Evolutionary conservation across 495 filamentous ascomycete genomes (phyloP).

Genomic region (Tuber umbilicatum): DNA sequence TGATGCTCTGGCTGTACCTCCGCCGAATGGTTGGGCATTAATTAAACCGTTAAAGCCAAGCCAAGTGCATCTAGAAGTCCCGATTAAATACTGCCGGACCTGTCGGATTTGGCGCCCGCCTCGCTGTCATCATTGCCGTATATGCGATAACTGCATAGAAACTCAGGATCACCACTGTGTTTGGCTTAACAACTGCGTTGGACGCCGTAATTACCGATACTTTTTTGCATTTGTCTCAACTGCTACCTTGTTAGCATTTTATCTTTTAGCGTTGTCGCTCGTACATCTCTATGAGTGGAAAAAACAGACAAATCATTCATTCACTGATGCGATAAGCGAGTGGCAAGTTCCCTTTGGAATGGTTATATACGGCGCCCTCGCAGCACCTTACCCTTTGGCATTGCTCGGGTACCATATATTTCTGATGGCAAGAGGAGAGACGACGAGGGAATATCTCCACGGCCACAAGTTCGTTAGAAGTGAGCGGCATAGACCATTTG

Average conservation of each 20-base stretch:
- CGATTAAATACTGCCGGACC: conserved; percentile 93
- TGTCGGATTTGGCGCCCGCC: conserved; percentile 96
- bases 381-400: conserved; percentile 72
- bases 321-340: conserved; percentile 54
- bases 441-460: conserved; percentile 91
- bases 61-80: conserved; percentile 74
- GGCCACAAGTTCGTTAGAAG: conserved; percentile 87
- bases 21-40: conserved; percentile 83
- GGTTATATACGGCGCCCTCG: conserved; percentile 72
- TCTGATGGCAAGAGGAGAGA: conserved; percentile 82
- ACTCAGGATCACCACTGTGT: conserved; percentile 98
- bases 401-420: conserved; percentile 84
- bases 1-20: conserved; percentile 73
- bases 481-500: conserved; percentile 86
- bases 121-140: conserved; percentile 88
- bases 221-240: conserved; percentile 84
- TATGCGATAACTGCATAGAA: conserved; percentile 95
- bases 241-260: conserved; percentile 67
- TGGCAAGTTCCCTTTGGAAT: conserved; percentile 75
- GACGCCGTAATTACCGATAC: conserved; percentile 94
- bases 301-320: conserved; percentile 54
- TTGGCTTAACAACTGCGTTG: conserved; percentile 98
- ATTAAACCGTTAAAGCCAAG: conserved; percentile 63
- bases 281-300: conserved; percentile 72
- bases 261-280: conserved; percentile 66